phyloP scores from a whole-genome alignment of 2,329 filamentous ascomycete genomes.

The Juglanconis juglandina region DNA sequence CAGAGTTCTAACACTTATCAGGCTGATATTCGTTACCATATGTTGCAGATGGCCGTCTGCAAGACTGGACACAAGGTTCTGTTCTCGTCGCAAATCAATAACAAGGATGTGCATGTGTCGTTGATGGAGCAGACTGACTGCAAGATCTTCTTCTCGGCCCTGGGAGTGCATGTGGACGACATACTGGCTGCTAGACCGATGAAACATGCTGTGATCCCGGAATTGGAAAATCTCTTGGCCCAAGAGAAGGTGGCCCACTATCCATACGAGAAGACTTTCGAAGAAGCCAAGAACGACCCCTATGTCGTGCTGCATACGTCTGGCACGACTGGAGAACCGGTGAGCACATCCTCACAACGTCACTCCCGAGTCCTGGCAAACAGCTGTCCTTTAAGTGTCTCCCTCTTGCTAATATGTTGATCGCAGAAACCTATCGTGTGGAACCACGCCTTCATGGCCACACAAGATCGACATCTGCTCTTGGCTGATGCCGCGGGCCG shows the following conservation, averaged over 20 bases:
- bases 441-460: conserved; percentile 16
- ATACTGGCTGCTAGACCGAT: conserved; percentile 19
- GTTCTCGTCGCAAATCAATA: conserved; percentile 23
- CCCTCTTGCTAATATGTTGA: neutral
- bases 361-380: neutral
- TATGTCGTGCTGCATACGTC: conserved; percentile 22
- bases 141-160: conserved; percentile 19
- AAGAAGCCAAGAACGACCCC: conserved; percentile 14
- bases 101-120: conserved; percentile 17
- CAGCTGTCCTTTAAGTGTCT: neutral
- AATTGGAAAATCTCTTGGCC: conserved; percentile 18
- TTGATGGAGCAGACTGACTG: conserved; percentile 23
- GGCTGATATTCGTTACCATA: conserved; percentile 22
- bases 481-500: conserved; percentile 18
- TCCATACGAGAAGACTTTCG: conserved; percentile 20
- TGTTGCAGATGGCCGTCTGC: conserved; percentile 23
- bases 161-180: conserved; percentile 19
- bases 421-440: conserved; percentile 16
- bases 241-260: conserved; percentile 15
- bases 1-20: neutral
- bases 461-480: conserved; percentile 10
- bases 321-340: conserved; percentile 22
- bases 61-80: conserved; percentile 24
- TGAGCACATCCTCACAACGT: conserved; percentile 7
- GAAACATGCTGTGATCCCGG: conserved; percentile 17